These are phyloP conservation scores for Solanum etuberosum DNA, from an alignment of 257 asterid species.

Conservation along the genomic window DNA sequence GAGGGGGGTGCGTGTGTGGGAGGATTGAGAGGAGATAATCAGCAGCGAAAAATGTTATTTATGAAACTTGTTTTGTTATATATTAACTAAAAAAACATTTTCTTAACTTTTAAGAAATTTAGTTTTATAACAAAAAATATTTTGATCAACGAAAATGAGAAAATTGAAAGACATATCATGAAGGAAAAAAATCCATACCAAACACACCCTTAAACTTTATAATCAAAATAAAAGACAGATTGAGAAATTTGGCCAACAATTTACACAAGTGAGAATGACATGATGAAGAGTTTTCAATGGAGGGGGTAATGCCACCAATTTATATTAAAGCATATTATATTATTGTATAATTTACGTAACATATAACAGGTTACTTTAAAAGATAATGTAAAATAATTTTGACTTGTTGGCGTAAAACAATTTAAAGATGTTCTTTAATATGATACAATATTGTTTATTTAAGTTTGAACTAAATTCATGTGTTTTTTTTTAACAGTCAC, in stretches of 20 bases:
- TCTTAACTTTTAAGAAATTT: not conserved
- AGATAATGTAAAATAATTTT: not conserved
- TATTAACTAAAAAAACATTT: not conserved
- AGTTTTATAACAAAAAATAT: not conserved
- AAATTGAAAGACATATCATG: not conserved
- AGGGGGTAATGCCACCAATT: not conserved
- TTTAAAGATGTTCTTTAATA: no score
- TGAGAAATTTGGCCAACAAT: not conserved
- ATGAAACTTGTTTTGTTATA: not conserved
- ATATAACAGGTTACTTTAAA: not conserved
- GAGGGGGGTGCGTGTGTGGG: not conserved
- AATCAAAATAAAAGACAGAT: not conserved
- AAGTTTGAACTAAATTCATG: not conserved
- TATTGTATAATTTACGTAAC: not conserved
- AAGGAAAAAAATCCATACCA: not conserved
- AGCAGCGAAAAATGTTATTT: not conserved
- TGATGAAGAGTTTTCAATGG: not conserved
- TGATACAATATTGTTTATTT: not conserved
- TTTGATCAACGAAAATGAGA: not conserved
- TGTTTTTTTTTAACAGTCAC: not conserved
- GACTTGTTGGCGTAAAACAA: not conserved
- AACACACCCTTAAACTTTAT: not conserved
- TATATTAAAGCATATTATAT: not conserved
- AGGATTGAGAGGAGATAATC: not conserved
- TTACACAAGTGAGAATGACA: not conserved